Conservation (phyloP, 768 basidiomycete species). For the Roridomyces roridus region DNA sequence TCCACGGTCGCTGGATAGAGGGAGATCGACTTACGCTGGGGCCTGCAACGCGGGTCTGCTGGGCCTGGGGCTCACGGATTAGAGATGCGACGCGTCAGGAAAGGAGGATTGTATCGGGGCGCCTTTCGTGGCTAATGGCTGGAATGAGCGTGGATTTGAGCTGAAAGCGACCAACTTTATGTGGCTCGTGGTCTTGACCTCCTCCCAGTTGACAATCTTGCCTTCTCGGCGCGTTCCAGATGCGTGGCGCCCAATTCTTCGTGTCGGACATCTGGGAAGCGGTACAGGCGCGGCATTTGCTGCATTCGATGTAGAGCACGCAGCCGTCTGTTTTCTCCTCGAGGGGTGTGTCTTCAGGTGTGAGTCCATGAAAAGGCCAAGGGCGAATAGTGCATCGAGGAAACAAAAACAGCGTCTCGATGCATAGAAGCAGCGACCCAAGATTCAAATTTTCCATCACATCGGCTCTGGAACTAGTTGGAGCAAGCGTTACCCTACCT, state of each 20-base stretch:
- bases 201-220: constrained; percentile 23
- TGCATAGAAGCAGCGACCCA: not conserved
- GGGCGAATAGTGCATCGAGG: constrained; percentile 12
- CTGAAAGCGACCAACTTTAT: no score
- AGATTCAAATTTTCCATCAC: constrained; percentile 8
- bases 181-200: constrained; percentile 19
- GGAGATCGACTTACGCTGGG: no score
- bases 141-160: no score
- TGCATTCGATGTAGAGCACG: constrained; percentile 20
- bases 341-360: not conserved
- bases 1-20: no score
- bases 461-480: constrained; percentile 6
- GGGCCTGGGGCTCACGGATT: no score
- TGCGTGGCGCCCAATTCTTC: constrained; percentile 22
- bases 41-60: no score
- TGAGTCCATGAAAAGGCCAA: constrained; percentile 23
- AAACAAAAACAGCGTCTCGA: constrained; percentile 22
- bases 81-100: no score
- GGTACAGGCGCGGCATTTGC: constrained; percentile 18
- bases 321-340: constrained; percentile 1
- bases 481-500: no score
- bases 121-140: no score
- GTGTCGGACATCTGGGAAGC: constrained; percentile 5
- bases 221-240: constrained; percentile 24
- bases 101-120: no score